These are phyloP conservation scores for Trametes maxima DNA, from an alignment of 768 basidiomycete species.

Conservation along the genomic window DNA sequence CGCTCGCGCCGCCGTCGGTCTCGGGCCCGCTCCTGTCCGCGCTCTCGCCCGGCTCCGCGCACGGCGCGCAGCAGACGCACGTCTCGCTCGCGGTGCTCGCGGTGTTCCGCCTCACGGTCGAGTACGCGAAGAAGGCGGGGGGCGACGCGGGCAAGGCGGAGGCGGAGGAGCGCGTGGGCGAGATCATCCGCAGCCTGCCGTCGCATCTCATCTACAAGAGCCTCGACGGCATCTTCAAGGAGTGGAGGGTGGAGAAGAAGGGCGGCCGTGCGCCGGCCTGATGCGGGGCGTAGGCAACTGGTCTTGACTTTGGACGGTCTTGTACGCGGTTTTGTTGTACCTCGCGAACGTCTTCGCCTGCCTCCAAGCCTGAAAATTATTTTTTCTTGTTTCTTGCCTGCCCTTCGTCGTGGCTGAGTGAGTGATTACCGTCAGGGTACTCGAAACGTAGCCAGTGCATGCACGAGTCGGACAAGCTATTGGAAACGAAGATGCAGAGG, in stretches of 20 bases:
- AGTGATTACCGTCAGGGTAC: not conserved
- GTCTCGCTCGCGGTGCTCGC: conserved; percentile 92
- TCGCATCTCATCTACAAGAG: conserved; percentile 87
- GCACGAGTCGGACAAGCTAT: too few species aligned
- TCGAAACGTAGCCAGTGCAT: not conserved
- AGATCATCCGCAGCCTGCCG: conserved; percentile 89
- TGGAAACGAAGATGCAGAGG: not conserved
- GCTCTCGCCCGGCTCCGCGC: conserved; percentile 73
- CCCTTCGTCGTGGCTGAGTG: not conserved
- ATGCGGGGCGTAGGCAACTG: not conserved
- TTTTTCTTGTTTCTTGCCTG: not conserved
- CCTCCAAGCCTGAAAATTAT: conserved; percentile 7
- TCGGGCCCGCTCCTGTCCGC: conserved; percentile 74
- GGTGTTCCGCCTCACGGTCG: conserved; percentile 81
- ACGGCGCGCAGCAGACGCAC: conserved; percentile 89
- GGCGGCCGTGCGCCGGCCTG: conserved; percentile 44
- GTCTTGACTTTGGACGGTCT: not conserved
- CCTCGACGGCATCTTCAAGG: conserved; percentile 93
- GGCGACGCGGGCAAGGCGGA: conserved; percentile 70
- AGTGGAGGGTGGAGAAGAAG: conserved; percentile 86
- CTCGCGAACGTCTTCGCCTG: conserved; percentile 14
- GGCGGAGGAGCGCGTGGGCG: conserved; percentile 76
- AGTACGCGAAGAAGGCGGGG: conserved; percentile 74
- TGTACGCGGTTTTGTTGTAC: conserved; percentile 14
- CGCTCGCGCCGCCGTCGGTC: conserved; percentile 62